A percentile compares a stretch with the other conserved stretches of the same genome.
Conservation (phyloP, 768 basidiomycete genomes). For the Trametes cinnabarina region DNA sequence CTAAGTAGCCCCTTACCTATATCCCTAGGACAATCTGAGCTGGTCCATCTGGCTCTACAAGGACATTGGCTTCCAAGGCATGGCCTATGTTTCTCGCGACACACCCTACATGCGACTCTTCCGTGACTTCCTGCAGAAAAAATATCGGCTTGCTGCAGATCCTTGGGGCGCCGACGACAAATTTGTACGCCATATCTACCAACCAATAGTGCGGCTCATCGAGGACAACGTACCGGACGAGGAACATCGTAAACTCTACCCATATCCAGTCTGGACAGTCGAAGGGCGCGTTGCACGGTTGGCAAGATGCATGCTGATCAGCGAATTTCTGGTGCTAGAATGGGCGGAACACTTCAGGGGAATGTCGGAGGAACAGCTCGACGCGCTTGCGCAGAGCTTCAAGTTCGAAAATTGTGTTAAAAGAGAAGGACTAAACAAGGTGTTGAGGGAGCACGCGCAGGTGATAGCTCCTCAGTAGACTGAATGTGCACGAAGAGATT, state of each 20-base stretch:
- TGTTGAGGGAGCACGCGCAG: slow-evolving; percentile 26
- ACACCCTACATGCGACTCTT: slow-evolving; percentile 73
- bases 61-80: slow-evolving; percentile 84
- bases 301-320: slow-evolving; percentile 61
- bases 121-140: slow-evolving; percentile 68
- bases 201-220: slow-evolving; percentile 66
- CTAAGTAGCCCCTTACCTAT: background rate
- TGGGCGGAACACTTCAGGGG: slow-evolving; percentile 72
- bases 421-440: slow-evolving; percentile 52
- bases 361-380: slow-evolving; percentile 56
- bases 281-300: slow-evolving; percentile 54
- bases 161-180: slow-evolving; percentile 74
- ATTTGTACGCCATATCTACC: slow-evolving; percentile 55
- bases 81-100: slow-evolving; percentile 69
- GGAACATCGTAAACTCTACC: slow-evolving; percentile 52
- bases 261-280: slow-evolving; percentile 62
- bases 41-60: slow-evolving; percentile 92
- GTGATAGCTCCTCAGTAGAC: background rate
- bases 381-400: slow-evolving; percentile 71
- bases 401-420: slow-evolving; percentile 65
- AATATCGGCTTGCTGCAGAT: slow-evolving; percentile 74
- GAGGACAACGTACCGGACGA: slow-evolving; percentile 47
- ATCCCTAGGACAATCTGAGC: slow-evolving; percentile 47
- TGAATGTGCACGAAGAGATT: too few relatives aligned
- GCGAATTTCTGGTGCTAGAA: slow-evolving; percentile 67